Percentiles rank a stretch among this genome's conserved stretches.
Conservation (phyloP, 1,139 yeast species). For the Candida frijolesensis region DNA sequence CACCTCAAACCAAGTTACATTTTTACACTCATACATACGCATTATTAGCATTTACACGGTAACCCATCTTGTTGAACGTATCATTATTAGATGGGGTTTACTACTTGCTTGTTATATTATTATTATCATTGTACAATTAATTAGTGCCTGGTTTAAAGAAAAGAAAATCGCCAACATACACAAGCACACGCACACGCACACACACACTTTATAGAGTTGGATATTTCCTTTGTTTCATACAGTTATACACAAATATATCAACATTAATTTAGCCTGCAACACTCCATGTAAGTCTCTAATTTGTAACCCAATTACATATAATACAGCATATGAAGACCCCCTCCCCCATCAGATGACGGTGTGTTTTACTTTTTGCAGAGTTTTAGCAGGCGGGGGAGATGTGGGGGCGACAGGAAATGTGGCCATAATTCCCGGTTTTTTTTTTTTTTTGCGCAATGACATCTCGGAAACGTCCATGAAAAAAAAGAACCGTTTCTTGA, state of each 20-base stretch:
- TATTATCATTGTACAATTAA: constrained; percentile 1
- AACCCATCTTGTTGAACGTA: background rate
- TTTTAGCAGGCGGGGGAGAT: background rate
- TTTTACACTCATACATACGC: background rate
- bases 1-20: background rate
- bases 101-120: background rate
- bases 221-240: background rate
- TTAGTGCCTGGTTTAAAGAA: background rate
- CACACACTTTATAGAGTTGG: constrained; percentile 1
- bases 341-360: no score
- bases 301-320: no score
- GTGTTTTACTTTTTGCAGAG: background rate
- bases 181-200: background rate
- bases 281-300: no score
- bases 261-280: no score
- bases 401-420: background rate
- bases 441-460: background rate
- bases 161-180: no score
- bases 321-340: no score
- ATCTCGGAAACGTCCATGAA: background rate
- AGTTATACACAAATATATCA: background rate
- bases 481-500: no score
- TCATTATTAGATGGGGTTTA: background rate
- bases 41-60: background rate
- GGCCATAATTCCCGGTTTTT: background rate